A percentile compares a stretch with the other conserved stretches of the same genome.
Conservation (phyloP, 345 rosid species). For the Erucastrum elatum region DNA sequence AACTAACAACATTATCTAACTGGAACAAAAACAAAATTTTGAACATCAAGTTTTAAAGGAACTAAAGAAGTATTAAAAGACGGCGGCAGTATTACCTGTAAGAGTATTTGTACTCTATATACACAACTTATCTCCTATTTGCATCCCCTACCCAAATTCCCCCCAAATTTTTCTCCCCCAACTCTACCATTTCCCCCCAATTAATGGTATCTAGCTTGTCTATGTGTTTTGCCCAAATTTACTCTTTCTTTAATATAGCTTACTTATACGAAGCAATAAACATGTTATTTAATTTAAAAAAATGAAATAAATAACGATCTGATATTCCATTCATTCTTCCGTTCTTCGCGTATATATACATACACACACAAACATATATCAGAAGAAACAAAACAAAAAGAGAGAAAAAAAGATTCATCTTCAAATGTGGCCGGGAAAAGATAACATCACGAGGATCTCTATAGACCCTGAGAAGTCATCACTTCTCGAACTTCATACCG, state of each 20-base stretch:
- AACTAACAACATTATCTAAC: background rate
- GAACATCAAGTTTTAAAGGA: background rate
- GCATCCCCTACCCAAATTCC: too few species aligned
- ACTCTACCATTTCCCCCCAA: too few species aligned
- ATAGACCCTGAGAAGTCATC: constrained; percentile 61
- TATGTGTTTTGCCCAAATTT: too few species aligned
- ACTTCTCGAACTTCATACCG: constrained; percentile 71
- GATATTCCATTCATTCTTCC: constrained; percentile 26
- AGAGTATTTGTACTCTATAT: too few species aligned
- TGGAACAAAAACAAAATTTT: background rate
- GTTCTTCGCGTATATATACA: constrained; percentile 22
- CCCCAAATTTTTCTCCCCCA: too few species aligned
- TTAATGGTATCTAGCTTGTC: too few species aligned
- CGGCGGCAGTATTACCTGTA: background rate
- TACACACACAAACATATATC: background rate
- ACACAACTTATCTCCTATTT: too few species aligned
- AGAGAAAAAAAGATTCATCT: background rate
- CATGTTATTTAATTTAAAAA: background rate
- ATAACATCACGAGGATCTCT: constrained; percentile 13
- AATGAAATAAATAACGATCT: background rate
- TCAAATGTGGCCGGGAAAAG: constrained; percentile 27
- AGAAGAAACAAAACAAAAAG: background rate
- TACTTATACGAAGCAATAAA: background rate
- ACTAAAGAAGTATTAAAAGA: background rate
- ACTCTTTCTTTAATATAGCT: background rate